These are phyloP conservation scores for Castanea sativa DNA, from an alignment of 306 rosid species.

Conservation along the genomic window DNA sequence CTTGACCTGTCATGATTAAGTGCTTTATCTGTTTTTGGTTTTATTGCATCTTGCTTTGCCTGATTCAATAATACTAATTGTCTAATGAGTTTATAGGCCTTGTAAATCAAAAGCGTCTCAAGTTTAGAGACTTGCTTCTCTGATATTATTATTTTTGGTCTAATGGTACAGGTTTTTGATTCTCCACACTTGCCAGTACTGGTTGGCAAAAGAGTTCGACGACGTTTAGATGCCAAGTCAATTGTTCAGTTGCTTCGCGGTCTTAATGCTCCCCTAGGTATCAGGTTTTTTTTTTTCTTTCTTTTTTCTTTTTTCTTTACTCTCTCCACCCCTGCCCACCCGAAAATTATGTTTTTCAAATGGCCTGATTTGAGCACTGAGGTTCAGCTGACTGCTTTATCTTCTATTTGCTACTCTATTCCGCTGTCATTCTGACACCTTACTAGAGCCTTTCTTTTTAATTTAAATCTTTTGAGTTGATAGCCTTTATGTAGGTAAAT, in stretches of 20 bases:
- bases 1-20: neutral
- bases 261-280: slow-evolving; percentile 76
- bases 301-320: neutral
- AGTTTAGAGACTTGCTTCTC: neutral
- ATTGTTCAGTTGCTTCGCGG: slow-evolving; percentile 68
- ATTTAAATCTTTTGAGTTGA: neutral
- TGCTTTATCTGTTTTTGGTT: slow-evolving; percentile 7
- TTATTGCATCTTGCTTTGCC: neutral
- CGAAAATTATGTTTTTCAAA: neutral
- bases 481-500: neutral
- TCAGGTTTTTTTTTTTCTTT: neutral
- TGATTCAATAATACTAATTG: neutral
- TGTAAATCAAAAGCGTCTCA: neutral
- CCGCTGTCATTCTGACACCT: neutral
- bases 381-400: neutral
- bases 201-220: slow-evolving; percentile 64
- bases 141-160: neutral
- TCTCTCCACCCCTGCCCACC: neutral
- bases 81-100: neutral
- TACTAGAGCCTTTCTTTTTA: neutral
- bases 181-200: slow-evolving; percentile 65
- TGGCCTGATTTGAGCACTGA: neutral
- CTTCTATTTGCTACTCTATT: slow-evolving; percentile 8
- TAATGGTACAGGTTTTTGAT: slow-evolving; percentile 63
- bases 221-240: slow-evolving; percentile 80